phyloP scores from a whole-genome alignment of 2,329 filamentous ascomycete species.

The Trichoderma cornu-damae region DNA sequence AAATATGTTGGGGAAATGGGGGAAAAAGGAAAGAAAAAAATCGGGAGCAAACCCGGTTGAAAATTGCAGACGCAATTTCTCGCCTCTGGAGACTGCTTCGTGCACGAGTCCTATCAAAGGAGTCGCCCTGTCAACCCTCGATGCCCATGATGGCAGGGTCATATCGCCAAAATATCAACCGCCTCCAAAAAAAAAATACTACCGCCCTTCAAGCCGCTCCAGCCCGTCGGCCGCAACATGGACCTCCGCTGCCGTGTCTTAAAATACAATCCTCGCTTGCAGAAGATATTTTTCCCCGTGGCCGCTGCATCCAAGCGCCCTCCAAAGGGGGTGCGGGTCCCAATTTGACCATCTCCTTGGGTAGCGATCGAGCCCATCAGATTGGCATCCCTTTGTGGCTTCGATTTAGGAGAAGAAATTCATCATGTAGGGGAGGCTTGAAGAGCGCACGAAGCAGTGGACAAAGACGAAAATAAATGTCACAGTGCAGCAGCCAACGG shows the following conservation, averaged over 20 bases:
- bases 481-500: no score
- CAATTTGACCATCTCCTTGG: slow-evolving; percentile 6
- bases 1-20: neutral
- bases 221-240: slow-evolving; percentile 6
- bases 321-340: slow-evolving; percentile 13
- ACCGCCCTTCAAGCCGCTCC: neutral
- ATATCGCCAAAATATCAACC: slow-evolving; percentile 12
- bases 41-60: neutral
- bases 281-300: neutral
- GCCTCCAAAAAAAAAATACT: neutral
- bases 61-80: slow-evolving; percentile 3
- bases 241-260: slow-evolving; percentile 17
- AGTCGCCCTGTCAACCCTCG: slow-evolving; percentile 2
- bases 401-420: neutral
- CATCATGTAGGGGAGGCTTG: slow-evolving; percentile 15
- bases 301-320: slow-evolving; percentile 2
- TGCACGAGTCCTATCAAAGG: slow-evolving; percentile 1
- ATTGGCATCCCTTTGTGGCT: neutral
- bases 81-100: neutral
- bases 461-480: no score
- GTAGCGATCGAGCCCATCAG: neutral
- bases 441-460: no score
- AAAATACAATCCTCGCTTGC: slow-evolving; percentile 10
- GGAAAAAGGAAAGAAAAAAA: slow-evolving; percentile 2
- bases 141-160: slow-evolving; percentile 11